A percentile compares a stretch with the other conserved stretches of the same genome.
Evolutionary conservation across 805 yeast genomes (phyloP).

Genomic region (Starmerella vaccinii): DNA sequence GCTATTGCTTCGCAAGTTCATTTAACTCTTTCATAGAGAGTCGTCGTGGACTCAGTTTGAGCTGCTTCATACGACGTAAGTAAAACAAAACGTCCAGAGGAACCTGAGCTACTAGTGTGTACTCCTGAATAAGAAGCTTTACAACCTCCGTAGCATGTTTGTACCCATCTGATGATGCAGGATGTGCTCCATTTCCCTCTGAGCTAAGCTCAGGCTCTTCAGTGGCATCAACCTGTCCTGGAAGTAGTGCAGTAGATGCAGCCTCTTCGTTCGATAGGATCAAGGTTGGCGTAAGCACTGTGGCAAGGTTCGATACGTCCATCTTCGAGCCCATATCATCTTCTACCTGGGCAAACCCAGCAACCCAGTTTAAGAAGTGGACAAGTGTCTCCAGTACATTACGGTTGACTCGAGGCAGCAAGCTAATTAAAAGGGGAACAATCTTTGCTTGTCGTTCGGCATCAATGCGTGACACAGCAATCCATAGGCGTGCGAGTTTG

Average conservation of each 20-base stretch:
- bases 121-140: conserved; percentile 67
- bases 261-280: conserved; percentile 47
- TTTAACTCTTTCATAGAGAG: conserved; percentile 1
- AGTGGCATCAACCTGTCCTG: not conserved
- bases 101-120: conserved; percentile 66
- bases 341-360: conserved; percentile 87
- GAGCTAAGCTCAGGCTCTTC: not conserved
- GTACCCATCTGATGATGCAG: conserved; percentile 32
- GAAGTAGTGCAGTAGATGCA: not conserved
- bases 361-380: conserved; percentile 85
- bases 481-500: conserved; percentile 67
- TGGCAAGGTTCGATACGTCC: conserved; percentile 92
- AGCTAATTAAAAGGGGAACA: conserved; percentile 51
- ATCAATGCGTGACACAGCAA: conserved; percentile 33
- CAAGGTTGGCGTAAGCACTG: conserved; percentile 89
- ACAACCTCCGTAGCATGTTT: conserved; percentile 87
- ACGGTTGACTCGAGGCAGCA: conserved; percentile 72
- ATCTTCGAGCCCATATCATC: conserved; percentile 73
- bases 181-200: not conserved
- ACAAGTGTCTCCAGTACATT: conserved; percentile 78
- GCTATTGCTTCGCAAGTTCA: conserved; percentile 1
- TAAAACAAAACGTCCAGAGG: conserved; percentile 49
- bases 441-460: conserved; percentile 31
- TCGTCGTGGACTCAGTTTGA: not conserved
- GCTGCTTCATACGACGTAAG: conserved; percentile 7